Evolutionary conservation across 2,329 filamentous ascomycete genomes (phyloP).

Genomic region (Epichloe bromicola): DNA sequence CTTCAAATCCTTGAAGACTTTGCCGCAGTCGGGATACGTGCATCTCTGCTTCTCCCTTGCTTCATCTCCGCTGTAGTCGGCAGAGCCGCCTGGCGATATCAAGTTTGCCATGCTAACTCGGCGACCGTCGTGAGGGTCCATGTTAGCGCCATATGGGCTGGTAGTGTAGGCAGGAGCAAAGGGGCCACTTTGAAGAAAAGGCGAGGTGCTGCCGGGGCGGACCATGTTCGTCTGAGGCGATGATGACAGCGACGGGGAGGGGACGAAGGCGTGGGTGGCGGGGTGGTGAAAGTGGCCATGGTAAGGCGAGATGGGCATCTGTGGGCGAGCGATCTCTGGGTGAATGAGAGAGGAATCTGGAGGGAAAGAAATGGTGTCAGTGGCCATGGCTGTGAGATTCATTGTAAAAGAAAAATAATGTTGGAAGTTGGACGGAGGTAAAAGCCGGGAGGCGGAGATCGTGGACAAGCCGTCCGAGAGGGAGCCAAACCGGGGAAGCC

Average conservation of each 20-base stretch:
- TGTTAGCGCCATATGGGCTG: slow-evolving; percentile 38
- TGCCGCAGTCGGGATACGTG: slow-evolving; percentile 72
- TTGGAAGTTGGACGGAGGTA: not conserved
- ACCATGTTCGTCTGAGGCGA: slow-evolving; percentile 33
- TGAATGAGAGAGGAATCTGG: slow-evolving; percentile 45
- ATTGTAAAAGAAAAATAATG: not conserved
- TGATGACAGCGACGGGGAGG: slow-evolving; percentile 49
- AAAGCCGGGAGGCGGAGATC: not conserved
- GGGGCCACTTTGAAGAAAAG: slow-evolving; percentile 44
- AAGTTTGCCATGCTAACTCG: slow-evolving; percentile 58
- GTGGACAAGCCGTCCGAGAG: not conserved
- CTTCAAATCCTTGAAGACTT: slow-evolving; percentile 80
- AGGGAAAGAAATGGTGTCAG: slow-evolving; percentile 22
- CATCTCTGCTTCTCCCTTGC: slow-evolving; percentile 59
- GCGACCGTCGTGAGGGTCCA: slow-evolving; percentile 34
- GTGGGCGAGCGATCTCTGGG: slow-evolving; percentile 36
- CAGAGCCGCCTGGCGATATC: slow-evolving; percentile 46
- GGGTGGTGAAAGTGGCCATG: slow-evolving; percentile 35
- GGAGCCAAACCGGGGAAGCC: not conserved
- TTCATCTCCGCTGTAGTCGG: slow-evolving; percentile 49
- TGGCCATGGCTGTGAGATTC: slow-evolving; percentile 1
- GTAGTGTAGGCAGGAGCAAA: slow-evolving; percentile 42
- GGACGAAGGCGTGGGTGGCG: slow-evolving; percentile 33
- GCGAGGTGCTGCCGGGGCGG: slow-evolving; percentile 50
- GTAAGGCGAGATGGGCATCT: slow-evolving; percentile 33